phyloP scores from a whole-genome alignment of 2,329 filamentous ascomycete genomes.

The Thyridium curvatum region DNA sequence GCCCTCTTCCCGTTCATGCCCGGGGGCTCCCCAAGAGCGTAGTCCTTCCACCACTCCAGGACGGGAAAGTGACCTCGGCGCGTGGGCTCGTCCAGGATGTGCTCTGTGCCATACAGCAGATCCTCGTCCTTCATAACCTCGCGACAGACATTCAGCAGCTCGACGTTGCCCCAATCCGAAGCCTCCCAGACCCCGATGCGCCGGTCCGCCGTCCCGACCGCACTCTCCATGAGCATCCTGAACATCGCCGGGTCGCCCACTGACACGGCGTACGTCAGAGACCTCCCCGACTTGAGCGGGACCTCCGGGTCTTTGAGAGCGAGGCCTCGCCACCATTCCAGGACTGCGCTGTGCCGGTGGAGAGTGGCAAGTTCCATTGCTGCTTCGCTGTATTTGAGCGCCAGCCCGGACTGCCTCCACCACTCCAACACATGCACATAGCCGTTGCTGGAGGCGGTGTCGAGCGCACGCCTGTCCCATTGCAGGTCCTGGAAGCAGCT shows the following conservation, averaged over 20 bases:
- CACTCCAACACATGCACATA: conserved; percentile 87
- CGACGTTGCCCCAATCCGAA: conserved; percentile 76
- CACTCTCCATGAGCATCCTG: conserved; percentile 81
- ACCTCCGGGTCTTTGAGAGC: conserved; percentile 47
- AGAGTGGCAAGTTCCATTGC: conserved; percentile 84
- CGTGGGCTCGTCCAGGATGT: conserved; percentile 69
- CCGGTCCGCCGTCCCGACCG: conserved; percentile 56
- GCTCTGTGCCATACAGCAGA: conserved; percentile 13
- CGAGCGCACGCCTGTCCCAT: conserved; percentile 78
- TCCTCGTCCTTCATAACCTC: conserved; percentile 58
- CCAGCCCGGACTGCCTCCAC: conserved; percentile 70
- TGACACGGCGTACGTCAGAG: conserved; percentile 68
- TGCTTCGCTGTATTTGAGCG: conserved; percentile 77
- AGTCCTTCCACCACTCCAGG: conserved; percentile 86
- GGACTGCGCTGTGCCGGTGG: conserved; percentile 75
- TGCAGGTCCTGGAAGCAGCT: conserved; percentile 79
- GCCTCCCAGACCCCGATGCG: conserved; percentile 39
- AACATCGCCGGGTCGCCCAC: too few relatives aligned
- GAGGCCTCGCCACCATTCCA: conserved; percentile 88
- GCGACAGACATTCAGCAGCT: conserved; percentile 79
- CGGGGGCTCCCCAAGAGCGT: conserved; percentile 48
- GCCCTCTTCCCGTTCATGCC: conserved; percentile 50
- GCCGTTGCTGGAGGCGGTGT: conserved; percentile 80
- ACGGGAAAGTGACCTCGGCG: conserved; percentile 57
- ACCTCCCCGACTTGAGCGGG: conserved; percentile 73